Evolutionary conservation across 768 basidiomycete genomes (phyloP).

Genomic region (Tylopilus sp.): DNA sequence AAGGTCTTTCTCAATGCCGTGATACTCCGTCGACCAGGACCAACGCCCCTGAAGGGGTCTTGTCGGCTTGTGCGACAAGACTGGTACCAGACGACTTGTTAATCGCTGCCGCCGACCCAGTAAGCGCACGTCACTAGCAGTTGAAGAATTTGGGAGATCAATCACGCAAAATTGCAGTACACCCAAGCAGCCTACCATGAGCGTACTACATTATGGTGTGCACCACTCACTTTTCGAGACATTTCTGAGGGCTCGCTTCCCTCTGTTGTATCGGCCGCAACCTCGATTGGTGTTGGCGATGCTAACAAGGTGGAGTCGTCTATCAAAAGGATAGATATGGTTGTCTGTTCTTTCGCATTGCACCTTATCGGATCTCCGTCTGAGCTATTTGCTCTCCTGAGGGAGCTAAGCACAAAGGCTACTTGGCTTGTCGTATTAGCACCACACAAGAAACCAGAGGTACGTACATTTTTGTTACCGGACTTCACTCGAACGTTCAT

Average conservation of each 20-base stretch:
- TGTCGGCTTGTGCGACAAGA: background rate
- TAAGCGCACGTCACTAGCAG: slow-evolving; percentile 9
- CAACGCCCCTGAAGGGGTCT: background rate
- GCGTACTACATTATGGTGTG: slow-evolving; percentile 52
- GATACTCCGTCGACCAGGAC: background rate
- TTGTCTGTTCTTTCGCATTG: slow-evolving; percentile 71
- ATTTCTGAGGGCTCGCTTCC: slow-evolving; percentile 59
- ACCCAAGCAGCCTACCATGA: slow-evolving; percentile 56
- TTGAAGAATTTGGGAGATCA: background rate
- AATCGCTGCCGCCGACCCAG: slow-evolving; percentile 26
- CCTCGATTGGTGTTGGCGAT: slow-evolving; percentile 1
- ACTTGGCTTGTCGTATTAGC: slow-evolving; percentile 67
- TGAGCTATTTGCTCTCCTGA: slow-evolving; percentile 60
- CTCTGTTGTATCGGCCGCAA: slow-evolving; percentile 11
- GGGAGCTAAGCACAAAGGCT: slow-evolving; percentile 58
- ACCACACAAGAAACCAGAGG: slow-evolving; percentile 77
- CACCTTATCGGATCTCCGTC: slow-evolving; percentile 63
- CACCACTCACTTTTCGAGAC: slow-evolving; percentile 58
- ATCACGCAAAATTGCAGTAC: slow-evolving; percentile 40
- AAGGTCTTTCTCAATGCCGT: background rate
- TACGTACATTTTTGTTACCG: slow-evolving; percentile 22
- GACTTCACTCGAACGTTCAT: background rate
- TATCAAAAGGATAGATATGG: slow-evolving; percentile 47
- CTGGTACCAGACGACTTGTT: slow-evolving; percentile 18
- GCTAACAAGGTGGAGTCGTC: background rate